Conservation (phyloP, 1,284 basidiomycete genomes). For the Tilletia setariae region DNA sequence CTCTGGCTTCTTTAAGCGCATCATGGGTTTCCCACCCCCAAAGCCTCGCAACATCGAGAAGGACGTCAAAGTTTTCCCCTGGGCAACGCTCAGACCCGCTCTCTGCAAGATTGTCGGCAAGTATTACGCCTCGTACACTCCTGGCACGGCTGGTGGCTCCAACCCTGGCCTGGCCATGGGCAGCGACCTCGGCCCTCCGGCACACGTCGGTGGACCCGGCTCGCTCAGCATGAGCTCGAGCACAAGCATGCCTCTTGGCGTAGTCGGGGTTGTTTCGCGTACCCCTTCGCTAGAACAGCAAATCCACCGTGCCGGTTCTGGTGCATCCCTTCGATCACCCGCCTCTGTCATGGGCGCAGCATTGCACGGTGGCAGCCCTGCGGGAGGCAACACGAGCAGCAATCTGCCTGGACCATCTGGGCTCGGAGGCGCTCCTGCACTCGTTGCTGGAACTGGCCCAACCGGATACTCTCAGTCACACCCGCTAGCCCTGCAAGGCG, state of each 20-base stretch:
- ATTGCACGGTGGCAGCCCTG: slow-evolving; percentile 5
- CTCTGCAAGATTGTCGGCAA: slow-evolving; percentile 88
- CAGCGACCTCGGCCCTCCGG: background rate
- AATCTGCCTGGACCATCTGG: background rate
- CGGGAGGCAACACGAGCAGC: background rate
- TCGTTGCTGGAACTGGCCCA: background rate
- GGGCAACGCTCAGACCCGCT: slow-evolving; percentile 74
- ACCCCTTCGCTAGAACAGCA: slow-evolving; percentile 7
- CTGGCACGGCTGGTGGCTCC: background rate
- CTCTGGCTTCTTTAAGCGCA: slow-evolving; percentile 82
- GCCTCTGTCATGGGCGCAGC: background rate
- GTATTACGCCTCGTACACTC: slow-evolving; percentile 60
- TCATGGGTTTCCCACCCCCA: slow-evolving; percentile 91
- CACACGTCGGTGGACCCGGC: background rate
- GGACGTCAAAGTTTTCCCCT: slow-evolving; percentile 95
- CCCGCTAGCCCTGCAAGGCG: background rate
- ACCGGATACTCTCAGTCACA: background rate
- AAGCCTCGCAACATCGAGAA: slow-evolving; percentile 96
- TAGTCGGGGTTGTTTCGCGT: background rate
- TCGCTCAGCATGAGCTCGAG: background rate
- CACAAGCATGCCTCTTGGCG: background rate
- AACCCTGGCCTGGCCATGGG: background rate
- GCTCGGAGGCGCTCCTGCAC: background rate
- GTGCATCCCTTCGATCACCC: background rate
- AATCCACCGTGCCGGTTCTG: background rate